Evolutionary conservation across 768 basidiomycete genomes (phyloP).

Genomic region (Lactarius hatsudake): DNA sequence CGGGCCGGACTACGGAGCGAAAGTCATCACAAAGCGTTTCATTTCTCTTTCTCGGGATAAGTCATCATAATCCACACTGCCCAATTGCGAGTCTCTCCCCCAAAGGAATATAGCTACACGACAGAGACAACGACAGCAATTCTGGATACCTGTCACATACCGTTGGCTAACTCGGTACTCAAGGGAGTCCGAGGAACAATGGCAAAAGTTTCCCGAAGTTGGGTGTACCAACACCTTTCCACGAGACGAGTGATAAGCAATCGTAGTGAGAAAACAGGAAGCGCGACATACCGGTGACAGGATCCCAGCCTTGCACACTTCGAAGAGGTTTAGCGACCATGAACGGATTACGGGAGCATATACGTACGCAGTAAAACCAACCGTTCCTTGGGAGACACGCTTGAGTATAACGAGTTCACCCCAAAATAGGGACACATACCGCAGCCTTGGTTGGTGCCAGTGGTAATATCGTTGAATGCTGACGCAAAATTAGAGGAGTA

Average conservation of each 20-base stretch:
- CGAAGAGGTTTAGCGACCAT: background rate
- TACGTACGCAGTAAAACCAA: conserved; percentile 30
- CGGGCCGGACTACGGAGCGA: too few species aligned
- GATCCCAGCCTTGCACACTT: conserved; percentile 30
- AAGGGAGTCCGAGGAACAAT: conserved; percentile 32
- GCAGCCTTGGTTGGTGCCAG: conserved; percentile 30
- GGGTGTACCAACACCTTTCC: conserved; percentile 32
- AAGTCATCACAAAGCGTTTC: too few species aligned
- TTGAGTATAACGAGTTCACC: background rate
- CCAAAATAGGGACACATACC: conserved; percentile 10
- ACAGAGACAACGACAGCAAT: background rate
- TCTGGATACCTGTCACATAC: background rate
- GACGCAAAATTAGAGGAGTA: conserved; percentile 26
- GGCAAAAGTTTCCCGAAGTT: conserved; percentile 31
- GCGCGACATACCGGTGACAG: conserved; percentile 28
- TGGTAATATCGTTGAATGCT: conserved; percentile 33
- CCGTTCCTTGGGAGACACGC: conserved; percentile 19
- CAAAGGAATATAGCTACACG: background rate
- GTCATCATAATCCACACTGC: background rate
- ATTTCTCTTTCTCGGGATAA: background rate
- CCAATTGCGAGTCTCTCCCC: background rate
- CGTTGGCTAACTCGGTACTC: background rate
- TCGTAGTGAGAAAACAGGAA: background rate
- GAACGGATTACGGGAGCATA: background rate
- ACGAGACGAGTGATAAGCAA: background rate